A percentile compares a stretch with the other conserved stretches of the same genome.
These are phyloP conservation scores for Sordariomycetes sp. DNA, from an alignment of 2,329 filamentous ascomycete genomes.

Conservation along the genomic window DNA sequence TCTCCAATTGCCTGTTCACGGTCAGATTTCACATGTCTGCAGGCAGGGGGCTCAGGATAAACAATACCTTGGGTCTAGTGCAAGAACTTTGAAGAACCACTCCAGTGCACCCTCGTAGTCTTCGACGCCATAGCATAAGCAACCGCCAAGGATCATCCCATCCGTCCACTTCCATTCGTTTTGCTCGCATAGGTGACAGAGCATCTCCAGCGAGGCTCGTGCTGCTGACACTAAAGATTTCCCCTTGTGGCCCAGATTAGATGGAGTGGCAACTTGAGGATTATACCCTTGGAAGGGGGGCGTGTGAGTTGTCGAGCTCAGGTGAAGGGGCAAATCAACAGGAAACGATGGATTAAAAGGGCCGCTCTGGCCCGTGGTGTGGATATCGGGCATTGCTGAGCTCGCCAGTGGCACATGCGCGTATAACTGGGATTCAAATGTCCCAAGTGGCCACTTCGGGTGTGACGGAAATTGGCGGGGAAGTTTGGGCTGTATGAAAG, in stretches of 20 bases:
- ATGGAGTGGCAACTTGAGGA: not conserved
- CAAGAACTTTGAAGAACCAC: conserved; percentile 56
- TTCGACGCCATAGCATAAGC: conserved; percentile 79
- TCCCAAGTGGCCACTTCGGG: not conserved
- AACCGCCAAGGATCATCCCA: conserved; percentile 82
- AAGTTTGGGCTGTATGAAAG: not conserved
- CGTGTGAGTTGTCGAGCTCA: not conserved
- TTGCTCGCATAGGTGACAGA: conserved; percentile 64
- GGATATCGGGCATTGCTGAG: not conserved
- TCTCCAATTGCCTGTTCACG: conserved; percentile 64
- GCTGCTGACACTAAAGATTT: conserved; percentile 25
- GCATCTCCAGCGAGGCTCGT: conserved; percentile 53
- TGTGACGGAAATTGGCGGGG: not conserved
- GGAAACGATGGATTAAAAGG: not conserved
- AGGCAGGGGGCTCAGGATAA: conserved; percentile 13
- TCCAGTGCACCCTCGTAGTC: conserved; percentile 65
- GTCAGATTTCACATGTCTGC: conserved; percentile 13
- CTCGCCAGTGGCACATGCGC: not conserved
- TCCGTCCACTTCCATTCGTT: conserved; percentile 83
- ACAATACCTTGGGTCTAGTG: conserved; percentile 38
- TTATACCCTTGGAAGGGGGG: not conserved
- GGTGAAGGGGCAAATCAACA: not conserved
- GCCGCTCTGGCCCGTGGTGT: not conserved
- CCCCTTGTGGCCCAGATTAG: not conserved
- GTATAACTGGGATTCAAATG: not conserved